Evolutionary conservation across 1,284 basidiomycete genomes (phyloP).

Genomic region (Trametes versicolor): DNA sequence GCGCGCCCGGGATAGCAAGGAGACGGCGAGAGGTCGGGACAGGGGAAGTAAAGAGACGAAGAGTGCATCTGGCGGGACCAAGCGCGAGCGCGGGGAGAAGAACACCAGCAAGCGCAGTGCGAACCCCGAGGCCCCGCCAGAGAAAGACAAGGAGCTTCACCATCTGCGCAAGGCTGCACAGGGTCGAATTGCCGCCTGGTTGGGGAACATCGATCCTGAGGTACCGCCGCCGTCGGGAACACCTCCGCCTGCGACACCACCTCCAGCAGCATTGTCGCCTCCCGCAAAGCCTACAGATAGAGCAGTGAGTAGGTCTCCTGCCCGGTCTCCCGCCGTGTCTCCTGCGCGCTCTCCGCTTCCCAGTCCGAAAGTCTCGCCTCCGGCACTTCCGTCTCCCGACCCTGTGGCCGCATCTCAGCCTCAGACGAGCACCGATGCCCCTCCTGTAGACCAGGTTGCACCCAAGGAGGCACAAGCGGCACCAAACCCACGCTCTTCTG

Average conservation of each 20-base stretch:
- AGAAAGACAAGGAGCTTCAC: slow-evolving; percentile 47
- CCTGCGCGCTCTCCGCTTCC: slow-evolving; percentile 19
- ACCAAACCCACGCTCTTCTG: slow-evolving; percentile 77
- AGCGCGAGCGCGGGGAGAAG: slow-evolving; percentile 35
- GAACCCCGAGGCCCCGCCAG: slow-evolving; percentile 23
- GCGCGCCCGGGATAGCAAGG: slow-evolving; percentile 30
- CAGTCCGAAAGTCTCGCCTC: slow-evolving; percentile 10
- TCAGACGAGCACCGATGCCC: slow-evolving; percentile 1
- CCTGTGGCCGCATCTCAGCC: background rate
- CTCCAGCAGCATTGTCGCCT: slow-evolving; percentile 12
- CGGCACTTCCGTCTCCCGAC: background rate
- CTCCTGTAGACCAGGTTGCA: background rate
- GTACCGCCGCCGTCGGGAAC: slow-evolving; percentile 49
- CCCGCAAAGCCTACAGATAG: slow-evolving; percentile 8
- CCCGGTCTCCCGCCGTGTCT: slow-evolving; percentile 10
- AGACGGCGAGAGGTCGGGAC: slow-evolving; percentile 29
- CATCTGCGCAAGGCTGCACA: slow-evolving; percentile 62
- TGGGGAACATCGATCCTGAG: slow-evolving; percentile 68
- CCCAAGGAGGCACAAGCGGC: slow-evolving; percentile 44
- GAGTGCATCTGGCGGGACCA: slow-evolving; percentile 28
- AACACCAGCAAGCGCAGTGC: slow-evolving; percentile 34
- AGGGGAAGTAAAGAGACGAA: slow-evolving; percentile 37
- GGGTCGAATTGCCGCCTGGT: slow-evolving; percentile 80
- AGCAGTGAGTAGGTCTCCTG: slow-evolving; percentile 7
- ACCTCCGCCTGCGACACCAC: slow-evolving; percentile 35